phyloP scores from a whole-genome alignment of 208 protist species.

The Leptomonas pyrrhocoris region DNA sequence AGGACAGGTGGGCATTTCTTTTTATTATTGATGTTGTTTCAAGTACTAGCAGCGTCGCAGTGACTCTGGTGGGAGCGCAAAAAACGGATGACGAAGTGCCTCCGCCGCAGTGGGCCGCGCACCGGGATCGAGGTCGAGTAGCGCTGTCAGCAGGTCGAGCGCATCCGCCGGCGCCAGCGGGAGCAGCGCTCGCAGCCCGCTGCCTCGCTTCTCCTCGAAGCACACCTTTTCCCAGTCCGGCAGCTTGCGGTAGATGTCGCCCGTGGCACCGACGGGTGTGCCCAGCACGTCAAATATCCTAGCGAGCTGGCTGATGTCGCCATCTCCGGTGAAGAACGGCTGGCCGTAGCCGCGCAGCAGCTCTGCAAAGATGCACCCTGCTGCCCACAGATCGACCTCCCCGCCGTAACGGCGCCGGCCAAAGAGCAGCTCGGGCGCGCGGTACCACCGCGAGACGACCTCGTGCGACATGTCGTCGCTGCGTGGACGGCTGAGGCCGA shows the following conservation, averaged over 20 bases:
- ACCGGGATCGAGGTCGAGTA: conserved; percentile 69
- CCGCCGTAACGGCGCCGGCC: conserved; percentile 93
- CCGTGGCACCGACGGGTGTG: conserved; percentile 89
- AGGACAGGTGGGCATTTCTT: not conserved
- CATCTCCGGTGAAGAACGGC: conserved; percentile 94
- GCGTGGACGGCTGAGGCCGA: conserved; percentile 75
- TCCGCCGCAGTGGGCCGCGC: conserved; percentile 47
- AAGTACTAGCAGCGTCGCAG: conserved; percentile 11
- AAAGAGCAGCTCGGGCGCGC: conserved; percentile 98
- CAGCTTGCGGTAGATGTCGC: conserved; percentile 87
- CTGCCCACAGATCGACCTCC: conserved; percentile 95
- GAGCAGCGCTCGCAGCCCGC: conserved; percentile 54
- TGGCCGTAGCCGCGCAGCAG: conserved; percentile 82
- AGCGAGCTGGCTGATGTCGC: conserved; percentile 83
- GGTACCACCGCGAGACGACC: conserved; percentile 98
- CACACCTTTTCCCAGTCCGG: conserved; percentile 94
- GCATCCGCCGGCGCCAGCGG: conserved; percentile 58
- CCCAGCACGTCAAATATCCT: conserved; percentile 96
- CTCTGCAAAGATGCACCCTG: conserved; percentile 98
- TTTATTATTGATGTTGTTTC: not conserved
- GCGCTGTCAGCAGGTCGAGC: conserved; percentile 50
- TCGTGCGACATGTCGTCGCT: conserved; percentile 95
- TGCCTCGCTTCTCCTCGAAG: conserved; percentile 62
- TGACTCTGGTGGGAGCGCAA: conserved; percentile 13
- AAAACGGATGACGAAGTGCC: conserved; percentile 73